Base-by-base conservation (phyloP, 106 monocot species). In the Acorus gramineus region DNA sequence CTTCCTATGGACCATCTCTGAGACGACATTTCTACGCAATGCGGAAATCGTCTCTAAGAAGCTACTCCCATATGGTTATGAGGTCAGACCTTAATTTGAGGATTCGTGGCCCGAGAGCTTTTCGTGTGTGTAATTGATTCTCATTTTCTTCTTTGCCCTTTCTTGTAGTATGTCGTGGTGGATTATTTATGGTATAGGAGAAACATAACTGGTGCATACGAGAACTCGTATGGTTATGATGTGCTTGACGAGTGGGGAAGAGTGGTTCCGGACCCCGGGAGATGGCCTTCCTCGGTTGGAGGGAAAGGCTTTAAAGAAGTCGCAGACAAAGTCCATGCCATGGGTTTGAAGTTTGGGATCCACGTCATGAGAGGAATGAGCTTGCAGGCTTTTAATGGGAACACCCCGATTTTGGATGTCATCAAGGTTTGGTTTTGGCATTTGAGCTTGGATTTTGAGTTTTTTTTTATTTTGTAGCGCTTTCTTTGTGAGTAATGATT, bases 321-420 rank as follows among this genome's bases (percentile, higher is more conserved):
- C 42, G 84, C 87, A 0, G 57, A 73, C 6, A 96, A 77, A 69
- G 90, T 96, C 55, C 95, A 96, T 72, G 73, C 62, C 47, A 76
- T 96, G 86, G 87, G 95, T 56, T 77, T 96, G 73, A 90, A 90
- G 71, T 96, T 96, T 54, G 95, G 95, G 6, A 87, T 96, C 65
- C 95, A 90, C 85, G 53, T 79, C 56, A 96, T 96, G 95, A 80
- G 85, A 81, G 95, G 95, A 65, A 87, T 96, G 64, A 96, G 84
- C 55, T 64, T 52, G 8, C 68, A 87, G 47, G 90, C 95, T 43
- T 74, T 90, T 6, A 65, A 90, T 61, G 50, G 58, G 13, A 79
- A 69, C 63, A 82, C 71, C 45, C 79, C 84, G 8, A 83, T 96
- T 44, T 76, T 87, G 49, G 90, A 96, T 74, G 78, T 90, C 52